These are phyloP conservation scores for Desmodesmus armatus DNA, from an alignment of 139 green algal species.

Conservation along the genomic window DNA sequence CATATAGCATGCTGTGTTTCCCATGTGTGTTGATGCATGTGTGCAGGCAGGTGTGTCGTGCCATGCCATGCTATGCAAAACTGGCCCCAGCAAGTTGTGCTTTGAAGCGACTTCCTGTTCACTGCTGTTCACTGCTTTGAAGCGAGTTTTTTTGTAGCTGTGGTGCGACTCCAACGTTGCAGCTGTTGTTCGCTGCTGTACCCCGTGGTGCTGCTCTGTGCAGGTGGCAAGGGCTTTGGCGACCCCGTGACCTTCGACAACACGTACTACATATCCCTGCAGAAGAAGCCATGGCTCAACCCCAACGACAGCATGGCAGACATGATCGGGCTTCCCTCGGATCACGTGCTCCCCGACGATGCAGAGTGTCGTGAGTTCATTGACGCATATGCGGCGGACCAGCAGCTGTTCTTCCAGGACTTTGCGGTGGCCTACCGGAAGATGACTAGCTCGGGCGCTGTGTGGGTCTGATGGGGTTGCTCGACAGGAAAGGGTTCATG, in stretches of 20 bases:
- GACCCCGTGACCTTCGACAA: slow-evolving; percentile 94
- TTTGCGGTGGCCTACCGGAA: slow-evolving; percentile 77
- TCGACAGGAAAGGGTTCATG: too few relatives aligned
- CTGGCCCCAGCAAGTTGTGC: too few relatives aligned
- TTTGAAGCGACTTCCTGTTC: too few relatives aligned
- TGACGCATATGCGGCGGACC: slow-evolving; percentile 75
- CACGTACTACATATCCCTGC: slow-evolving; percentile 86
- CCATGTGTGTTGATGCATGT: too few relatives aligned
- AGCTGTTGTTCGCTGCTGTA: too few relatives aligned
- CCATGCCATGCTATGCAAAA: too few relatives aligned
- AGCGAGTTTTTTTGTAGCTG: too few relatives aligned
- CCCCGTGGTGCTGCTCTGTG: too few relatives aligned
- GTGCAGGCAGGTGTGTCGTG: too few relatives aligned
- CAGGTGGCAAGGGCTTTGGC: slow-evolving; percentile 92
- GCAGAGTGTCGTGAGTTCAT: slow-evolving; percentile 59
- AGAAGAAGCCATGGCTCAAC: slow-evolving; percentile 79
- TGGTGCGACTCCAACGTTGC: too few relatives aligned
- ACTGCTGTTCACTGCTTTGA: too few relatives aligned
- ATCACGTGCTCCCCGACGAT: slow-evolving; percentile 89
- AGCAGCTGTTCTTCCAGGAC: slow-evolving; percentile 76
- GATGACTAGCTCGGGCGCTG: slow-evolving; percentile 63
- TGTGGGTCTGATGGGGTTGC: slow-evolving; percentile 30
- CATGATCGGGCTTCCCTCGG: slow-evolving; percentile 74
- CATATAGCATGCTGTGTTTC: too few relatives aligned
- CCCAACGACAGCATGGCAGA: slow-evolving; percentile 3